Conservation (phyloP, 331 rosid genomes). For the Cucumis variabilis region DNA sequence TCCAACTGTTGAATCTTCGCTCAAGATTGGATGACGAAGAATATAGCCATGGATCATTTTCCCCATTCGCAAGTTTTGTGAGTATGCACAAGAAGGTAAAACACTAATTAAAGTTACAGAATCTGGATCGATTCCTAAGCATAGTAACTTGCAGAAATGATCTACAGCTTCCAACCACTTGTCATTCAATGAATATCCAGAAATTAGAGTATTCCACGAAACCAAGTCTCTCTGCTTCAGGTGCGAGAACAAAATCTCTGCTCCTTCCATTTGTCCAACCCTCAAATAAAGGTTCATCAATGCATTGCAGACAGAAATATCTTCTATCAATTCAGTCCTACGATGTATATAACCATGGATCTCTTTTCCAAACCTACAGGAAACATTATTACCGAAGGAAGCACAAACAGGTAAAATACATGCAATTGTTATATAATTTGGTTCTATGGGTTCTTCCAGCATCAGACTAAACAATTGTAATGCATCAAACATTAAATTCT, state of each 20-base stretch:
- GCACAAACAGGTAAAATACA: slow-evolving; percentile 73
- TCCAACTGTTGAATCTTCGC: slow-evolving; percentile 59
- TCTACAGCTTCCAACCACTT: slow-evolving; percentile 79
- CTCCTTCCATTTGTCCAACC: slow-evolving; percentile 60
- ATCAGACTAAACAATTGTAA: slow-evolving; percentile 55
- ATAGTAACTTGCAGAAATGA: slow-evolving; percentile 55
- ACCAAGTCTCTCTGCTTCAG: slow-evolving; percentile 82
- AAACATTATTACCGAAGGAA: slow-evolving; percentile 47
- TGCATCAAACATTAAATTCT: slow-evolving; percentile 54
- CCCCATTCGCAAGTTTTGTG: slow-evolving; percentile 53
- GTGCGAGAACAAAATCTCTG: slow-evolving; percentile 62
- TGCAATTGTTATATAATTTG: slow-evolving; percentile 72
- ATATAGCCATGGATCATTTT: slow-evolving; percentile 72
- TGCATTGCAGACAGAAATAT: slow-evolving; percentile 75
- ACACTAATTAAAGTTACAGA: slow-evolving; percentile 74
- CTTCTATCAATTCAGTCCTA: slow-evolving; percentile 55
- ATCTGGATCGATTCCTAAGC: slow-evolving; percentile 55
- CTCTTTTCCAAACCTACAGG: slow-evolving; percentile 65
- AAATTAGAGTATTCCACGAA: slow-evolving; percentile 86
- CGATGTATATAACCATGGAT: slow-evolving; percentile 69
- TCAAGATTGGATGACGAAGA: slow-evolving; percentile 55
- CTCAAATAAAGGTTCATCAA: slow-evolving; percentile 77
- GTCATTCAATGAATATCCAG: slow-evolving; percentile 70
- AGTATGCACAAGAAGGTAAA: slow-evolving; percentile 74
- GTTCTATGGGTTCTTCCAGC: slow-evolving; percentile 58